Conservation (phyloP, 148 eudicot species). For the Rhododendron henanense region DNA sequence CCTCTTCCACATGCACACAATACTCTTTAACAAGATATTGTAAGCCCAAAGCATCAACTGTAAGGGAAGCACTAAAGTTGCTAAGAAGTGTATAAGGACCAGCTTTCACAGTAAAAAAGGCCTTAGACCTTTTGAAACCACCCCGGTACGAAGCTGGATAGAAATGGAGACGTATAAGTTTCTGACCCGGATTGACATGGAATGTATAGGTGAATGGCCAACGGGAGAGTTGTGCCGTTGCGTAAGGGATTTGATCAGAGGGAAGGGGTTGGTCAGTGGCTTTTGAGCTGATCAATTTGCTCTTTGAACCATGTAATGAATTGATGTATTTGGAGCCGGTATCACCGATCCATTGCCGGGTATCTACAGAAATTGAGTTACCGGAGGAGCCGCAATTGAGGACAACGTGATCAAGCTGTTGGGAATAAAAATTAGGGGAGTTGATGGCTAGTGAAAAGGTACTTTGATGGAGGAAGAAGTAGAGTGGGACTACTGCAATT, state of each 20-base stretch:
- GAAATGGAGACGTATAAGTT: too few relatives aligned
- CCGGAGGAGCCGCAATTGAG: conserved; percentile 4
- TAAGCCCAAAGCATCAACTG: background rate
- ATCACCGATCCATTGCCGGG: conserved; percentile 18
- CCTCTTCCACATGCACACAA: conserved; percentile 12
- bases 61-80: too few relatives aligned
- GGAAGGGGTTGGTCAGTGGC: background rate
- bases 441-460: too few relatives aligned
- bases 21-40: conserved; percentile 17
- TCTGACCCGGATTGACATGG: too few relatives aligned
- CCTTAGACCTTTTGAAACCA: too few relatives aligned
- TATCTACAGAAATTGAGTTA: conserved; percentile 2
- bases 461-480: too few relatives aligned
- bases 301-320: background rate
- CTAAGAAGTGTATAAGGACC: too few relatives aligned
- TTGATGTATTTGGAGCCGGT: background rate
- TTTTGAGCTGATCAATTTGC: conserved; percentile 11
- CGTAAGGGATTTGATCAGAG: conserved; percentile 11
- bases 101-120: too few relatives aligned
- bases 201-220: conserved; percentile 13
- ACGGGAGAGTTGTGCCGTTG: conserved; percentile 15
- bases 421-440: too few relatives aligned
- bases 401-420: too few relatives aligned
- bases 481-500: too few relatives aligned
- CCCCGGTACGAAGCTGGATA: too few relatives aligned